Evolutionary conservation across 371 early-diverging fungal species (phyloP), one percentile per base, ranked within the genome.

Genomic region (Paraphysoderma sedebokerense): DNA sequence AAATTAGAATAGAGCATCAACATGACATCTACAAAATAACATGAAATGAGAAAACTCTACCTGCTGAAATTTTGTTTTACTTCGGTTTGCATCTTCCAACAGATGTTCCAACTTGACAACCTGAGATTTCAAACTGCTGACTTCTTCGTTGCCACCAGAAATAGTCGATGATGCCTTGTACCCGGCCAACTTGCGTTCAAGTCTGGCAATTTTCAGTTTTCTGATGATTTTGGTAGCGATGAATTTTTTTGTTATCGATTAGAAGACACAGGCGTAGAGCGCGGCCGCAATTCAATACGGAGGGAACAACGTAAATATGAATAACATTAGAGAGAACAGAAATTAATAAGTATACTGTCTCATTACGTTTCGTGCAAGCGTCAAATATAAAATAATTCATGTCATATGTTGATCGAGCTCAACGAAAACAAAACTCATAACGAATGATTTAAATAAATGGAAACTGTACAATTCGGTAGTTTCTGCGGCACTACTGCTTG

Each of bases 41-140:
- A 55, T n/a, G n/a, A 13, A 24, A 45, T 6, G 27, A 17, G 17
- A 38, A 0, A 17, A 17, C 23, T 29, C 27, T 48, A 72, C 72
- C 61, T 72, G 67, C 57, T 84, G 83, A 44, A 78, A 79, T 59
- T 79, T 77, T 32, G 59, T 56, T 52, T 79, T 79, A 47, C 75
- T 58, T 26, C 74, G 73, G 31, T 75, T 77, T 5, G 81, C 72
- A 47, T 87, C 85, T 4, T 77, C 77, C 45, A 87, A 59, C 7
- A 80, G 56, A 55, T 70, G 74, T 54, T 85, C 70, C 33, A 87
- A 65, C 23, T 74, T 71, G 30, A 70, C 60, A 1, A 70, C 68
- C 41, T 69, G 66, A 37, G 69, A 68, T 13, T 61, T 58, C 30
- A 57, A 54, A 19, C 69, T 70, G 17, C 52, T 59, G 2, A 67